Base-by-base conservation (phyloP, 148 eudicot species). In the Chenopodium album region DNA sequence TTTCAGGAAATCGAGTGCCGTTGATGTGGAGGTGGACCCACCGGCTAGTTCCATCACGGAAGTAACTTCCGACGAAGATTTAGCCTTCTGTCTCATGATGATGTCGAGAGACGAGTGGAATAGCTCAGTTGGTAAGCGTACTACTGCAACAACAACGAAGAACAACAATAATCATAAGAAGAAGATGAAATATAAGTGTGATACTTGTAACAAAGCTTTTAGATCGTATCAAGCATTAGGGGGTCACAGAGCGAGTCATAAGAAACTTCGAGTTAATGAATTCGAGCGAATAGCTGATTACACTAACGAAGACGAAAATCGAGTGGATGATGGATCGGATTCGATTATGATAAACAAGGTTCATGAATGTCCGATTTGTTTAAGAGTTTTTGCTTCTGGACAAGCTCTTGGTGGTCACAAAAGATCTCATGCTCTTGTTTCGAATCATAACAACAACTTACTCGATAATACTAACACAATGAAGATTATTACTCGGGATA, bases 341-440 rank as follows among this genome's bases (percentile, higher is more conserved):
- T 41, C 44, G 44, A 41, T 41, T 4, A 34, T 34, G 44, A 41
- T 41, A 41, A 88, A 80, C 81, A 90, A 89, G 62, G 62, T 81
- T 10, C 92, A 94, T 48, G 87, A 91, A 80, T 94, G 98, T 71
- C 92, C 92, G 3, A 76, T 89, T 68, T 94, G 98, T 87, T 87
- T 66, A 59, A 87, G 92, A 80, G 91, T 89, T 13, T 94, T 94
- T 64, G 65, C 89, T 4, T 91, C 95, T 1, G 95, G 95, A 0
- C 98, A 94, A 77, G 98, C 98, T 0, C 87, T 94, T 16, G 98
- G 98, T 1, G 98, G 98, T 9, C 97, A 94, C 66, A 93, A 94
- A 77, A 88, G 98, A 81, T 86, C 98, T 8, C 98, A 94, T 89
- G 86, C 81, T 23, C 23, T 47, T 1, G 26, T 32, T 56, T 28